These are phyloP conservation scores for Zygosaccharomyces bailii DNA, from an alignment of 805 yeast species.

Conservation along the genomic window DNA sequence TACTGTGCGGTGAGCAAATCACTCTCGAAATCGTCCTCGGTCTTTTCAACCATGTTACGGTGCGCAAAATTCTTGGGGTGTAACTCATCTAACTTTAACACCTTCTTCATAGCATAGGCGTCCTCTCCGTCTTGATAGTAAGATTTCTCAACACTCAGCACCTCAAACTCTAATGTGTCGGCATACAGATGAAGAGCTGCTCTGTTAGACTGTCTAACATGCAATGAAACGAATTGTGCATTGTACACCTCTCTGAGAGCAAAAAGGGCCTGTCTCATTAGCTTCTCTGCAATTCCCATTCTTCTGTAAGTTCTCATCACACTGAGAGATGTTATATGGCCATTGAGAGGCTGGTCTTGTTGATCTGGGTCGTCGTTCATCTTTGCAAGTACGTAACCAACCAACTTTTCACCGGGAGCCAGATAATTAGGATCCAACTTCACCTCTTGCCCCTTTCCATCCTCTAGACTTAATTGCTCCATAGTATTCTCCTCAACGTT, in stretches of 20 bases:
- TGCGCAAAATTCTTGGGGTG: constrained; percentile 55
- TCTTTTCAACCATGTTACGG: constrained; percentile 29
- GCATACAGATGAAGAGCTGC: constrained; percentile 92
- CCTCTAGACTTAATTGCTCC: constrained; percentile 26
- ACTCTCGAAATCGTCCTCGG: constrained; percentile 53
- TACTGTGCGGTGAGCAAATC: constrained; percentile 44
- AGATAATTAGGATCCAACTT: constrained; percentile 66
- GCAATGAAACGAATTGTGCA: constrained; percentile 82
- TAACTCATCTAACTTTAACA: constrained; percentile 55
- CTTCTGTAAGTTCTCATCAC: constrained; percentile 95
- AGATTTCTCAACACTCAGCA: constrained; percentile 73
- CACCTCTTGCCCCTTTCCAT: constrained; percentile 23
- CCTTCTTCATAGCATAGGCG: constrained; percentile 90
- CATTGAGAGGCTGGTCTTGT: constrained; percentile 72
- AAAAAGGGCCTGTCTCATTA: constrained; percentile 80
- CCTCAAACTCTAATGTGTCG: constrained; percentile 81
- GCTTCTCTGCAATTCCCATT: constrained; percentile 89
- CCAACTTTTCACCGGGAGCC: constrained; percentile 67
- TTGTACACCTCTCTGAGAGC: constrained; percentile 77
- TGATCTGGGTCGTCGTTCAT: constrained; percentile 93
- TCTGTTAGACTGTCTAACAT: constrained; percentile 87
- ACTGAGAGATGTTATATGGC: constrained; percentile 89
- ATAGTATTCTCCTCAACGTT: constrained; percentile 40
- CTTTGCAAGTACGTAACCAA: constrained; percentile 94
- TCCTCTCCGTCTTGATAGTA: constrained; percentile 98